Percentiles rank a stretch among this genome's conserved stretches.
Conservation (phyloP, 768 basidiomycete species). For the Lactarius tabidus region DNA sequence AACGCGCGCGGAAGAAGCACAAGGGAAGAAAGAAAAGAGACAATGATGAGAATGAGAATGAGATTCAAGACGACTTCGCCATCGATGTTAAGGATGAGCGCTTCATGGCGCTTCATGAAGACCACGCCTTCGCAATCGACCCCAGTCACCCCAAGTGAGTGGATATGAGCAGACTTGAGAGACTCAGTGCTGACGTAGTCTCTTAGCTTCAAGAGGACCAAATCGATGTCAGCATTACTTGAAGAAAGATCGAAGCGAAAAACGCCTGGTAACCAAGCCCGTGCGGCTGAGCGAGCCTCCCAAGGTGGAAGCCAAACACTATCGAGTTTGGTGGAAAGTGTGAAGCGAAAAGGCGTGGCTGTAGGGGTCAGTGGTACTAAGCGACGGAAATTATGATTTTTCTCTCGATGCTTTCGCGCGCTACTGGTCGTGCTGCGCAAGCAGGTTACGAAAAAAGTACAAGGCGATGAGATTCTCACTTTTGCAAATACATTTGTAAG, state of each 20-base stretch:
- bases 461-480: neutral
- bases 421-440: neutral
- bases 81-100: conserved; percentile 85
- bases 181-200: conserved; percentile 10
- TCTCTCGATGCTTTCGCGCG: neutral
- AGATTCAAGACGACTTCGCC: conserved; percentile 74
- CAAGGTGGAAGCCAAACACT: conserved; percentile 36
- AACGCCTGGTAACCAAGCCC: conserved; percentile 11
- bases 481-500: conserved; percentile 3
- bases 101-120: conserved; percentile 83
- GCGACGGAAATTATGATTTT: conserved; percentile 34
- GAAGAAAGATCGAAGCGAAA: conserved; percentile 76
- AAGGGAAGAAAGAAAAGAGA: conserved; percentile 44
- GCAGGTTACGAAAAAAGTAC: conserved; percentile 11
- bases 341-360: conserved; percentile 69
- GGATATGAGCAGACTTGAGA: neutral
- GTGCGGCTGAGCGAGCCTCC: neutral
- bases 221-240: conserved; percentile 80
- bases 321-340: conserved; percentile 72
- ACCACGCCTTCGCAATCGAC: conserved; percentile 92
- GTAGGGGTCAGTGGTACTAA: conserved; percentile 29
- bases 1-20: conserved; percentile 44
- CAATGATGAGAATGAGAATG: conserved; percentile 52
- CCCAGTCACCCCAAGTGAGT: conserved; percentile 92
- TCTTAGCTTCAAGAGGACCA: conserved; percentile 85